These are phyloP conservation scores for Solanum commersonii DNA, from an alignment of 257 asterid genomes.

Conservation along the genomic window DNA sequence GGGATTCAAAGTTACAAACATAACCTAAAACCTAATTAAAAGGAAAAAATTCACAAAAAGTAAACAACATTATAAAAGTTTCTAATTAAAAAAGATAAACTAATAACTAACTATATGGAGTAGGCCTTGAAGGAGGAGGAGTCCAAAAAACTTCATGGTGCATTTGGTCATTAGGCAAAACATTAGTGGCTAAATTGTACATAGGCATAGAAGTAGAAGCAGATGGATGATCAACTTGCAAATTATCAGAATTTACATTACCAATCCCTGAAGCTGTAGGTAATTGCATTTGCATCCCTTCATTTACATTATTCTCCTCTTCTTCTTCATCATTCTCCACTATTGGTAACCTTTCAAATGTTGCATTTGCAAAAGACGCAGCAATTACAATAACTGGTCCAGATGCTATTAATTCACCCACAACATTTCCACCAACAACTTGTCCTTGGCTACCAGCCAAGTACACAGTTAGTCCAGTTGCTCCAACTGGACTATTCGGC, in stretches of 20 bases:
- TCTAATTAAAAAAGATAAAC: background rate
- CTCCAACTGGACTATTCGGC: constrained; percentile 44
- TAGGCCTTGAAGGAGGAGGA: constrained; percentile 35
- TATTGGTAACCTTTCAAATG: constrained; percentile 62
- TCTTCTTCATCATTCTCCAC: constrained; percentile 19
- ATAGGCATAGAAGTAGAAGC: constrained; percentile 22
- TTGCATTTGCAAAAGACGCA: constrained; percentile 58
- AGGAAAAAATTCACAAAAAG: background rate
- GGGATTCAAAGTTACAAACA: background rate
- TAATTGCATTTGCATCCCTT: constrained; percentile 21
- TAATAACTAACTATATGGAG: constrained; percentile 13
- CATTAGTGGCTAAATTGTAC: constrained; percentile 33
- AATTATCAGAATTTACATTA: constrained; percentile 3
- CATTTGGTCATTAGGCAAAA: constrained; percentile 49
- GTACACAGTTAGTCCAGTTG: constrained; percentile 55
- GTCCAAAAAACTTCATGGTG: constrained; percentile 53
- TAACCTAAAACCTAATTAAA: constrained; percentile 7
- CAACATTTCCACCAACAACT: constrained; percentile 68
- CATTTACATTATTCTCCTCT: background rate
- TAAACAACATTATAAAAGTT: background rate
- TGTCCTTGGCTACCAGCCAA: constrained; percentile 79
- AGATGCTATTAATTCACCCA: constrained; percentile 45
- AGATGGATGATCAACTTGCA: constrained; percentile 11
- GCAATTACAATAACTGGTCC: constrained; percentile 87
- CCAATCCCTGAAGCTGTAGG: background rate